A percentile compares a stretch with the other conserved stretches of the same genome.
Conservation (phyloP, 148 eudicot species). For the Rhododendron molle region DNA sequence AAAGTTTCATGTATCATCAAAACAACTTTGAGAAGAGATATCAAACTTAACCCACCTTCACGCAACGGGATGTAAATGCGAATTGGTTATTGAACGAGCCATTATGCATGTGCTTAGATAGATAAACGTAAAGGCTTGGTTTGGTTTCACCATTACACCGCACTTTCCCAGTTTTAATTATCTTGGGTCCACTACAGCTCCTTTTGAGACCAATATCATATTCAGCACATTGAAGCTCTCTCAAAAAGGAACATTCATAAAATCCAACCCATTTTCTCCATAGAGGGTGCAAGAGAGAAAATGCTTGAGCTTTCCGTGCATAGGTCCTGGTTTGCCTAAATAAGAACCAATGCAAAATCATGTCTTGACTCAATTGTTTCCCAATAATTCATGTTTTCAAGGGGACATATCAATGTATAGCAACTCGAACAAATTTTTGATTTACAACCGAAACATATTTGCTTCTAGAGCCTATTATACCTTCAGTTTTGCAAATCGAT, state of each 20-base stretch:
- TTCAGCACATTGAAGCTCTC: neutral
- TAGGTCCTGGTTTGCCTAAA: neutral
- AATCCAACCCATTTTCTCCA: conserved; percentile 1
- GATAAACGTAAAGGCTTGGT: neutral
- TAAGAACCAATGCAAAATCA: neutral
- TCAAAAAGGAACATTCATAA: neutral
- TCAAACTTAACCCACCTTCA: neutral
- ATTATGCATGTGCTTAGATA: neutral
- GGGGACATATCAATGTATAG: neutral
- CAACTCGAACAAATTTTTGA: neutral
- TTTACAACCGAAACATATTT: neutral
- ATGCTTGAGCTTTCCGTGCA: neutral
- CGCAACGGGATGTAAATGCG: neutral
- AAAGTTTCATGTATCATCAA: neutral
- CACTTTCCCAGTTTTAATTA: neutral
- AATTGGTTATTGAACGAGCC: neutral
- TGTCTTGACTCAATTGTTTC: neutral
- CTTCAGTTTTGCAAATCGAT: neutral
- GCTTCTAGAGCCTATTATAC: neutral
- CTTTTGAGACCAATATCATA: neutral
- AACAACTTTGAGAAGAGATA: neutral
- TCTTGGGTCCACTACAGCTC: neutral
- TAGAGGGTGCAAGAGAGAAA: neutral
- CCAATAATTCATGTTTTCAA: neutral
- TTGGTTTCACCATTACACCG: neutral